Percentiles rank a stretch among this genome's conserved stretches.
phyloP scores from a whole-genome alignment of 1,139 yeast species.

The Magnusiomyces magnusii region DNA sequence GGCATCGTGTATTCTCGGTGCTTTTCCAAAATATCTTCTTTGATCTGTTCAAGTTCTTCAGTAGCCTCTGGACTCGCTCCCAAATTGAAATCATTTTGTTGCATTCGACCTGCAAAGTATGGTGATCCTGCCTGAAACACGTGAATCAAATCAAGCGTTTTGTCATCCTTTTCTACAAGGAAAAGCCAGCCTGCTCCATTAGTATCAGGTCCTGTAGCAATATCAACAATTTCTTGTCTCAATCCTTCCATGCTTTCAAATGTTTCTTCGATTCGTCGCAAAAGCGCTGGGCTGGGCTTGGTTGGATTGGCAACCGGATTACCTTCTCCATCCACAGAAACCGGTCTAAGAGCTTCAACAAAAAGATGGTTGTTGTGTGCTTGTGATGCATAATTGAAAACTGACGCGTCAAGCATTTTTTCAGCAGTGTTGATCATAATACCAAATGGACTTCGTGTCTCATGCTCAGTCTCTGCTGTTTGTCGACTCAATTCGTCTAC shows the following conservation, averaged over 20 bases:
- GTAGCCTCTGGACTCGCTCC: constrained; percentile 44
- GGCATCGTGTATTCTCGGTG: constrained; percentile 66
- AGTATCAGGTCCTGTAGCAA: constrained; percentile 42
- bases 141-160: constrained; percentile 53
- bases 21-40: constrained; percentile 38
- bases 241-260: constrained; percentile 47
- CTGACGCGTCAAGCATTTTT: constrained; percentile 57
- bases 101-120: constrained; percentile 67
- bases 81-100: constrained; percentile 67
- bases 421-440: constrained; percentile 66
- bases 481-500: constrained; percentile 62
- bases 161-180: constrained; percentile 65
- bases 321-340: background rate
- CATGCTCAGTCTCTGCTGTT: constrained; percentile 64
- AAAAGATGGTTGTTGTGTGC: constrained; percentile 90
- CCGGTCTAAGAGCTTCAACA: constrained; percentile 51
- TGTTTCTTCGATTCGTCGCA: constrained; percentile 30
- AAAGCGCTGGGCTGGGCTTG: constrained; percentile 30
- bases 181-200: constrained; percentile 86
- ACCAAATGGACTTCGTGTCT: constrained; percentile 70
- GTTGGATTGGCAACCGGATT: constrained; percentile 24
- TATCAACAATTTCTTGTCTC: constrained; percentile 45
- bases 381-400: constrained; percentile 85
- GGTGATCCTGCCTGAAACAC: constrained; percentile 89
- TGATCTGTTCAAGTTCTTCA: constrained; percentile 38